Percentiles rank a stretch among this genome's conserved stretches.
Evolutionary conservation across 148 eudicot genomes (phyloP).

Genomic region (Nepenthes mirabilis): DNA sequence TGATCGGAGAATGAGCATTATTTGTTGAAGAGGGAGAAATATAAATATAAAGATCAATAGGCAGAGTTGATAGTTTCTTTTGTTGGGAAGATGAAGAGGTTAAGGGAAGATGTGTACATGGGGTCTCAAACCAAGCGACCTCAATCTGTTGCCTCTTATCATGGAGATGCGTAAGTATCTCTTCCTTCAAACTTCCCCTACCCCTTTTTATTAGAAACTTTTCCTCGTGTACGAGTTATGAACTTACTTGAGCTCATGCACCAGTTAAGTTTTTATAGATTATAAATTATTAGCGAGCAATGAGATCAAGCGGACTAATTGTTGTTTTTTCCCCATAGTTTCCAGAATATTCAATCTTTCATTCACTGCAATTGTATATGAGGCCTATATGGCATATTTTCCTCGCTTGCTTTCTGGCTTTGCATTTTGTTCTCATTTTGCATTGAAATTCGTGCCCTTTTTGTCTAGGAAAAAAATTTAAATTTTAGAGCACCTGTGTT

Average conservation of each 20-base stretch:
- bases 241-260: not conserved
- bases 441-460: too few species aligned
- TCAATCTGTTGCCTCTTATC: conserved; percentile 36
- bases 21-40: conserved; percentile 13
- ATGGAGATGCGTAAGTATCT: conserved; percentile 43
- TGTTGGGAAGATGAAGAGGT: conserved; percentile 51
- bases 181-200: not conserved
- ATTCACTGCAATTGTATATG: too few species aligned
- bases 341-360: too few species aligned
- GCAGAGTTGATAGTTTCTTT: not conserved
- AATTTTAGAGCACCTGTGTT: too few species aligned
- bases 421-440: too few species aligned
- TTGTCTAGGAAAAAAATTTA: too few species aligned
- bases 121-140: conserved; percentile 57
- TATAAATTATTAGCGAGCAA: too few species aligned
- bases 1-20: conserved; percentile 18
- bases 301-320: too few species aligned
- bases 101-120: conserved; percentile 42
- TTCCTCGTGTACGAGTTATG: not conserved
- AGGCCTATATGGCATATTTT: too few species aligned
- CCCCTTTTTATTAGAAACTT: conserved; percentile 1
- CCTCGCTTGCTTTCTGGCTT: too few species aligned
- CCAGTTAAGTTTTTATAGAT: not conserved
- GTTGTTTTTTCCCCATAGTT: too few species aligned
- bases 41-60: not conserved